phyloP scores from a whole-genome alignment of 768 basidiomycete species.

The Cystofilobasidium ferigula region DNA sequence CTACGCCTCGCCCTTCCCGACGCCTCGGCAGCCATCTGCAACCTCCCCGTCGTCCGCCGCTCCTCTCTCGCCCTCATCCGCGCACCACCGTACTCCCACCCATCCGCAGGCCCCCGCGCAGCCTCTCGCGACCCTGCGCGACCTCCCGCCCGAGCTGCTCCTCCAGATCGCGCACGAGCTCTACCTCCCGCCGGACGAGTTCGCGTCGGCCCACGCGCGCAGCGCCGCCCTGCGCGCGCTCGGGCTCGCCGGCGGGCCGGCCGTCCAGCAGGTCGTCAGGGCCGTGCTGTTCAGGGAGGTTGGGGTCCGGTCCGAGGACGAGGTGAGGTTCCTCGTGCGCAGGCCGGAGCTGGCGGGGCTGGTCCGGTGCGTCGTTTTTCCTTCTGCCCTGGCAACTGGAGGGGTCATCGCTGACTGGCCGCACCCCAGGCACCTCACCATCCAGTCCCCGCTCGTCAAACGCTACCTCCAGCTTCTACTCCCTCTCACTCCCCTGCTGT shows the following conservation, averaged over 20 bases:
- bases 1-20: background rate
- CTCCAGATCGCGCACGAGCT: background rate
- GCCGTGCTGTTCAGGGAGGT: background rate
- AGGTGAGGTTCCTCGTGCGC: constrained; percentile 4
- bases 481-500: background rate
- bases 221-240: constrained; percentile 1
- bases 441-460: background rate
- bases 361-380: background rate
- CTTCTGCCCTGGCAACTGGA: background rate
- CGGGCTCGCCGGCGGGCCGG: constrained; percentile 5
- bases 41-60: background rate
- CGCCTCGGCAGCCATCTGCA: background rate
- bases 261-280: background rate
- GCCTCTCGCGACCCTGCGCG: background rate
- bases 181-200: constrained; percentile 13
- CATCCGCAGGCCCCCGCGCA: background rate
- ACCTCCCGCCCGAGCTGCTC: constrained; percentile 7
- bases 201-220: constrained; percentile 2
- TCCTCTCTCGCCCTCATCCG: background rate
- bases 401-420: background rate
- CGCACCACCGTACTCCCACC: background rate
- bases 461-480: background rate
- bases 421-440: background rate
- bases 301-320: background rate
- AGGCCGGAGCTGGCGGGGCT: background rate